Conservation (phyloP, 306 rosid genomes). For the Vicia villosa region DNA sequence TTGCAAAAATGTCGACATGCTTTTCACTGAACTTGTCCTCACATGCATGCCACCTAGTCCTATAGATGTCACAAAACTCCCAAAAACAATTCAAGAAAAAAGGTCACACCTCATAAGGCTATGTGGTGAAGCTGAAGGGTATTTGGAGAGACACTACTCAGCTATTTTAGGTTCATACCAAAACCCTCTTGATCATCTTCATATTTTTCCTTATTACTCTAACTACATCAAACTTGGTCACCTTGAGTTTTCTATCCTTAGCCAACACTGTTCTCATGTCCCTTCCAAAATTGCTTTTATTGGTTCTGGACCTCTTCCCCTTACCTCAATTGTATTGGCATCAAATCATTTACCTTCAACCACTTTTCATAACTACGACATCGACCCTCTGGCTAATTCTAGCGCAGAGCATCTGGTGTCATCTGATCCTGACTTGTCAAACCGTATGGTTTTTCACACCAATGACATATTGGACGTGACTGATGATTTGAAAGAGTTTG, state of each 20-base stretch:
- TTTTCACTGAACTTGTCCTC: conserved; percentile 73
- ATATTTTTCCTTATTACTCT: conserved; percentile 72
- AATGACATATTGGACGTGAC: conserved; percentile 62
- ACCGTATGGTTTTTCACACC: conserved; percentile 69
- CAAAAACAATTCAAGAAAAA: conserved; percentile 49
- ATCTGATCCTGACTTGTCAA: conserved; percentile 60
- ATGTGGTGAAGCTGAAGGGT: conserved; percentile 75
- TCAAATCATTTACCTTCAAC: conserved; percentile 61
- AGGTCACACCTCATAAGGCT: conserved; percentile 67
- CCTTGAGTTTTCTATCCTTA: conserved; percentile 69
- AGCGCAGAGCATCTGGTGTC: conserved; percentile 56
- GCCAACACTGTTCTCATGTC: conserved; percentile 44
- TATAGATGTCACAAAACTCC: conserved; percentile 56
- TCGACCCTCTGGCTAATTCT: conserved; percentile 69
- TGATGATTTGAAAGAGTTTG: conserved; percentile 50
- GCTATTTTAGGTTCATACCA: conserved; percentile 49
- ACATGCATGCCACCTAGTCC: conserved; percentile 79
- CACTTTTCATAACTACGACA: conserved; percentile 72
- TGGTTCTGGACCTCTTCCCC: conserved; percentile 94
- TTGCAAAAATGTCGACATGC: conserved; percentile 77
- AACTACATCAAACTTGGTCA: conserved; percentile 79
- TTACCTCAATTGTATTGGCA: conserved; percentile 81
- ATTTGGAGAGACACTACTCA: conserved; percentile 66
- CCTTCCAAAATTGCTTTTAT: conserved; percentile 64
- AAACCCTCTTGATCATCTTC: conserved; percentile 58